Conservation (phyloP, 2,329 filamentous ascomycete genomes). For the Rachicladosporium sp. region DNA sequence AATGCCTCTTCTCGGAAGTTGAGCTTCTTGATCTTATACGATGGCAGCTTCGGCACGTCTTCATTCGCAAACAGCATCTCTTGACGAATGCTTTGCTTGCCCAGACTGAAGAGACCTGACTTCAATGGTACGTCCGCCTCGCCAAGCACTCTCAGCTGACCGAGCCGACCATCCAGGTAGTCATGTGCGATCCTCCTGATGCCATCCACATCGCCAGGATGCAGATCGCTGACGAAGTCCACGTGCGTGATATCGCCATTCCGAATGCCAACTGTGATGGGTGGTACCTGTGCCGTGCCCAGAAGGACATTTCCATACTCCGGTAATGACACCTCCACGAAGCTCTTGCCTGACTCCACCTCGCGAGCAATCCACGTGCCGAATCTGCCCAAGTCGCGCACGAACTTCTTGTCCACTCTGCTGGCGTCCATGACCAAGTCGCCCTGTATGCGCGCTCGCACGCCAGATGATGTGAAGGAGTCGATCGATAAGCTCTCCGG, state of each 20-base stretch:
- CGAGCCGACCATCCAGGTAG: constrained; percentile 70
- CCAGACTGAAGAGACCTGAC: constrained; percentile 67
- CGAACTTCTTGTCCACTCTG: constrained; percentile 56
- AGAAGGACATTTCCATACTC: constrained; percentile 68
- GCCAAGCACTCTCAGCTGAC: constrained; percentile 58
- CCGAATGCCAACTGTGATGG: constrained; percentile 61
- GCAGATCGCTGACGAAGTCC: constrained; percentile 66
- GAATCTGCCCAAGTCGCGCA: constrained; percentile 63
- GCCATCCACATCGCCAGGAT: constrained; percentile 62
- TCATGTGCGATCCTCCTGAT: constrained; percentile 74
- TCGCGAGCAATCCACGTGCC: constrained; percentile 70
- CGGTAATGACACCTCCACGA: constrained; percentile 66
- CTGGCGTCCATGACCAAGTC: constrained; percentile 70
- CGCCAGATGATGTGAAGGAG: constrained; percentile 66
- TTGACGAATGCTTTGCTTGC: constrained; percentile 63
- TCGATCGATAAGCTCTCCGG: constrained; percentile 77
- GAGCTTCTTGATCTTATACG: constrained; percentile 70
- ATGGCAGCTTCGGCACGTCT: constrained; percentile 64
- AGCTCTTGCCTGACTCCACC: constrained; percentile 60
- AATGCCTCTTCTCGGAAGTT: constrained; percentile 60
- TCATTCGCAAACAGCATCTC: constrained; percentile 61
- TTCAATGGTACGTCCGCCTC: constrained; percentile 62
- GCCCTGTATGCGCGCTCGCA: constrained; percentile 68
- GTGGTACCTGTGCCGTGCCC: constrained; percentile 64
- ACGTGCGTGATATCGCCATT: constrained; percentile 67